Conservation (phyloP, 164 flowering plant species). For the Vitis riparia region DNA sequence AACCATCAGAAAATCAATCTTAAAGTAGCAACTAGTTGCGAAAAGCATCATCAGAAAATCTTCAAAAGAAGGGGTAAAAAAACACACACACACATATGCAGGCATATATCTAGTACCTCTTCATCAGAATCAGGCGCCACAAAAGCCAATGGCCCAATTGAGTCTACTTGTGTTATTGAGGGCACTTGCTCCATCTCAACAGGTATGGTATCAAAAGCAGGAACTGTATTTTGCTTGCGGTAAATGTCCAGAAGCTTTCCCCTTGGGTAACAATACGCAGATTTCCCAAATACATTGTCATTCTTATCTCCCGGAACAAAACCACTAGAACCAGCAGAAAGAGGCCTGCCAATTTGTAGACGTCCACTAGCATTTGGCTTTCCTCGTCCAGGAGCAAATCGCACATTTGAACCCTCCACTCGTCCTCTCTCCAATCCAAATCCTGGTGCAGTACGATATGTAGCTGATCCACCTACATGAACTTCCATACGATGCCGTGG, state of each 20-base stretch:
- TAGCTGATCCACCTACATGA: conserved; percentile 51
- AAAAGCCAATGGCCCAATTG: conserved; percentile 78
- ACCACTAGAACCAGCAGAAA: conserved; percentile 48
- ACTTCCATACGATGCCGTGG: conserved; percentile 86
- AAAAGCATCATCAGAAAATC: neutral
- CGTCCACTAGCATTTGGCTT: conserved; percentile 33
- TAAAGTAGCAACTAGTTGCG: neutral
- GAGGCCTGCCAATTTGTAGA: conserved; percentile 28
- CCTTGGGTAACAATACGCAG: conserved; percentile 71
- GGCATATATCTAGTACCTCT: conserved; percentile 44
- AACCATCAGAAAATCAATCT: neutral
- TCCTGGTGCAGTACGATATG: conserved; percentile 87
- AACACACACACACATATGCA: no score
- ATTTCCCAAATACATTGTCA: conserved; percentile 43
- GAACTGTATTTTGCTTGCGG: conserved; percentile 50
- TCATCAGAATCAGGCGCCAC: conserved; percentile 75
- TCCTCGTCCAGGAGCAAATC: conserved; percentile 86
- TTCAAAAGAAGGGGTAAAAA: no score
- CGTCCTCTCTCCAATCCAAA: conserved; percentile 75
- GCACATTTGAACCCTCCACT: conserved; percentile 52
- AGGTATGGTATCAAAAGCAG: conserved; percentile 41
- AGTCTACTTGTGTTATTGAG: conserved; percentile 39
- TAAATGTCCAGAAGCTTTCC: conserved; percentile 92
- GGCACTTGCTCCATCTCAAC: conserved; percentile 52
- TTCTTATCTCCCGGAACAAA: conserved; percentile 35